These are phyloP conservation scores for Silene uniflora DNA, from an alignment of 148 eudicot species.

Conservation along the genomic window DNA sequence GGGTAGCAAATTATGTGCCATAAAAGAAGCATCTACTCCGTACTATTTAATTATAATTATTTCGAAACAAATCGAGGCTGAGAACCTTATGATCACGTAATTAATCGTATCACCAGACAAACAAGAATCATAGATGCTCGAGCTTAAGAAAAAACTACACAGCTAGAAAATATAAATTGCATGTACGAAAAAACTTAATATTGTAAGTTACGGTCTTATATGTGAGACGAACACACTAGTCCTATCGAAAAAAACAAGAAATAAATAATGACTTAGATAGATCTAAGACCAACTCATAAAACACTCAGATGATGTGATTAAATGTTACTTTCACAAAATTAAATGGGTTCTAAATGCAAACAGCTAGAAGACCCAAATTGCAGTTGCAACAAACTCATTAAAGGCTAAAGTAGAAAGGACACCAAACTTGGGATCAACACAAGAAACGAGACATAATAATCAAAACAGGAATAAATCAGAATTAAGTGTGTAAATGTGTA, in stretches of 20 bases:
- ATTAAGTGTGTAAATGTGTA: background rate
- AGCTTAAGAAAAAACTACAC: conserved; percentile 17
- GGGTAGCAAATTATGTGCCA: conserved; percentile 36
- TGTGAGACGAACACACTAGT: background rate
- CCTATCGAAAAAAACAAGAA: background rate
- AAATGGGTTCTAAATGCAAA: conserved; percentile 37
- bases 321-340: conserved; percentile 34
- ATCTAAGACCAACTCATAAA: conserved; percentile 7
- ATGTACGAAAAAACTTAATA: background rate
- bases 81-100: conserved; percentile 27
- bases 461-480: background rate
- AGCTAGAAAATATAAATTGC: background rate
- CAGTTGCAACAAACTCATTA: conserved; percentile 67
- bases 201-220: background rate
- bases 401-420: conserved; percentile 43
- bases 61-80: conserved; percentile 1
- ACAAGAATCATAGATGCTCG: conserved; percentile 41
- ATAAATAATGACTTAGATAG: background rate
- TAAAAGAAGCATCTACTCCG: conserved; percentile 51
- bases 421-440: conserved; percentile 46
- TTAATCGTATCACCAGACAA: conserved; percentile 43
- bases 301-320: background rate
- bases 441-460: conserved; percentile 26
- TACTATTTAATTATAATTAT: background rate
- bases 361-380: conserved; percentile 47